These are phyloP conservation scores for Clathrus columnatus DNA, from an alignment of 768 basidiomycete genomes.

Conservation along the genomic window DNA sequence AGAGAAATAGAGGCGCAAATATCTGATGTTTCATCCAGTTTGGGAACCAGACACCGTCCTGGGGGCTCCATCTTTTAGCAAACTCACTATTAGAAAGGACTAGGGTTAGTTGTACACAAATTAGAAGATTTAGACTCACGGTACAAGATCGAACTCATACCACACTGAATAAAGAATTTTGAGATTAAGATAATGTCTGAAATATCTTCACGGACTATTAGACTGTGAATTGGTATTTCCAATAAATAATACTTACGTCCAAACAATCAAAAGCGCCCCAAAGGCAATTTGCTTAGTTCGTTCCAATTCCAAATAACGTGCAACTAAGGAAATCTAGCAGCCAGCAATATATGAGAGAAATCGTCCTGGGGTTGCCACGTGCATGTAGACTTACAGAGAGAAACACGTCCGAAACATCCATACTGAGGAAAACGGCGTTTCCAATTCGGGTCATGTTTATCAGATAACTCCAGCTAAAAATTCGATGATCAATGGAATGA, in stretches of 20 bases:
- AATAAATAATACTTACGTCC: conserved; percentile 53
- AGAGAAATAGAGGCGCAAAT: conserved; percentile 59
- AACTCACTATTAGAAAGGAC: conserved; percentile 38
- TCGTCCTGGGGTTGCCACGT: too few relatives aligned
- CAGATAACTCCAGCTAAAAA: conserved; percentile 70
- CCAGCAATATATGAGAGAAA: too few relatives aligned
- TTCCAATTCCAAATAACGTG: conserved; percentile 77
- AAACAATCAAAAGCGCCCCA: conserved; percentile 54
- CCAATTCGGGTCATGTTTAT: conserved; percentile 81
- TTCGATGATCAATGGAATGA: neutral
- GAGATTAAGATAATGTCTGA: conserved; percentile 88
- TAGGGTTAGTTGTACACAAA: neutral
- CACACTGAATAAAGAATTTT: conserved; percentile 83
- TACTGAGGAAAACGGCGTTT: conserved; percentile 87
- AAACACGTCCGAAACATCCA: conserved; percentile 91
- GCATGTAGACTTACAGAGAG: conserved; percentile 70
- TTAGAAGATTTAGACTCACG: conserved; percentile 50
- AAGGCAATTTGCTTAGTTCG: conserved; percentile 56
- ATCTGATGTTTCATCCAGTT: conserved; percentile 81
- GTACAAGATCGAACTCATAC: conserved; percentile 64
- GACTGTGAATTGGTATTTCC: neutral
- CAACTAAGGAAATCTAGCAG: conserved; percentile 34
- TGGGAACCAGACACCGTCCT: conserved; percentile 59
- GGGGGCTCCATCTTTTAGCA: conserved; percentile 47
- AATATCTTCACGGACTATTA: conserved; percentile 62